These are phyloP conservation scores for Nigrospora osmanthi DNA, from an alignment of 2,329 filamentous ascomycete species.

Conservation along the genomic window DNA sequence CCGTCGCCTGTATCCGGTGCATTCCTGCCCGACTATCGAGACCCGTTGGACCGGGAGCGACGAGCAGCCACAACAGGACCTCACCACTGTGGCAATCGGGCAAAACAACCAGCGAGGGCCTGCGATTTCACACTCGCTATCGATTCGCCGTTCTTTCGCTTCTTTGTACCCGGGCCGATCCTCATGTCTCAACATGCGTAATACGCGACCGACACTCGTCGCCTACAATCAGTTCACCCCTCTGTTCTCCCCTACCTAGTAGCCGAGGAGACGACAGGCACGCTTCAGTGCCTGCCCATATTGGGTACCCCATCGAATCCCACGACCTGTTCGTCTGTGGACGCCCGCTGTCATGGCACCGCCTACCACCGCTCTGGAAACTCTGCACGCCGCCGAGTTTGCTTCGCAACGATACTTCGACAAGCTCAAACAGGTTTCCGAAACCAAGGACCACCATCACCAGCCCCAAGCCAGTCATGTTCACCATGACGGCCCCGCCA, in stretches of 20 bases:
- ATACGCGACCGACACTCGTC: constrained; percentile 14
- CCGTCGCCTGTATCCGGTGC: not conserved
- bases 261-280: not conserved
- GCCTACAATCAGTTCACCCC: constrained; percentile 14
- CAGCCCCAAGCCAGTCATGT: constrained; percentile 25
- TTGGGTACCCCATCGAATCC: no score
- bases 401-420: constrained; percentile 57
- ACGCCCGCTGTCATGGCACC: no score
- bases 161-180: constrained; percentile 3
- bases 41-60: not conserved
- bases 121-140: no score
- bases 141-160: constrained; percentile 1
- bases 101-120: no score
- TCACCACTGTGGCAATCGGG: not conserved
- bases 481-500: constrained; percentile 16
- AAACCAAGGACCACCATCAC: constrained; percentile 26
- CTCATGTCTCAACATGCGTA: constrained; percentile 24
- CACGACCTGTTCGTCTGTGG: no score
- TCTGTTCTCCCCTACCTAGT: constrained; percentile 3
- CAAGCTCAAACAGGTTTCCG: constrained; percentile 49
- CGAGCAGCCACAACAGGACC: not conserved
- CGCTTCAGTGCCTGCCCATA: no score
- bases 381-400: constrained; percentile 57
- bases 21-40: not conserved
- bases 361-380: constrained; percentile 42